Percentiles rank a stretch among this genome's conserved stretches.
Evolutionary conservation across 2,329 filamentous ascomycete genomes (phyloP).

Genomic region (Lecanicillium sp.): DNA sequence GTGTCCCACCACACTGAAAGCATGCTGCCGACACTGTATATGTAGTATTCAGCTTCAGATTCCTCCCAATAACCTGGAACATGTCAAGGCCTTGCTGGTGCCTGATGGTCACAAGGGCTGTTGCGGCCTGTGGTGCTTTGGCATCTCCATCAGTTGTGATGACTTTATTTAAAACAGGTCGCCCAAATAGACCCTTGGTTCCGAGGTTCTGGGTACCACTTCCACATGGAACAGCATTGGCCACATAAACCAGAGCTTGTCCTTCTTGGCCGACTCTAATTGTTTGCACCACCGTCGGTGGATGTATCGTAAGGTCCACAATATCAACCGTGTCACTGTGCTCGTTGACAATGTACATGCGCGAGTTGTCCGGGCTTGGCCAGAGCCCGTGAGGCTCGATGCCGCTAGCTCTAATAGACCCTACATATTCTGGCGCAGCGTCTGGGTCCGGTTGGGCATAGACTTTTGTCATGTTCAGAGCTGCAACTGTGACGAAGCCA

Average conservation of each 20-base stretch:
- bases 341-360: slow-evolving; percentile 11
- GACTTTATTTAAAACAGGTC: slow-evolving; percentile 8
- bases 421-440: slow-evolving; percentile 6
- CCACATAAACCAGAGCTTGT: slow-evolving; percentile 11
- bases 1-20: neutral
- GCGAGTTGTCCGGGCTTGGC: slow-evolving; percentile 10
- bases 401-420: slow-evolving; percentile 6
- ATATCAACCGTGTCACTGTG: slow-evolving; percentile 11
- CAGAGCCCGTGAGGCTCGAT: slow-evolving; percentile 11
- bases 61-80: slow-evolving; percentile 10
- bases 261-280: slow-evolving; percentile 9
- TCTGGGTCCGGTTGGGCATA: slow-evolving; percentile 6
- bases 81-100: slow-evolving; percentile 10
- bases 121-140: neutral
- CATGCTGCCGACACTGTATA: slow-evolving; percentile 9
- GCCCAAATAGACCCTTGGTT: slow-evolving; percentile 6
- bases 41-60: slow-evolving; percentile 9
- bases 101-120: slow-evolving; percentile 10
- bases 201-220: slow-evolving; percentile 9
- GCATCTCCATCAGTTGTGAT: neutral
- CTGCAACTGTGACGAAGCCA: slow-evolving; percentile 10
- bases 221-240: slow-evolving; percentile 6
- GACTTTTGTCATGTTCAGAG: slow-evolving; percentile 8
- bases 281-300: slow-evolving; percentile 4
- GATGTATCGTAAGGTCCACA: slow-evolving; percentile 6